Evolutionary conservation across 2,329 filamentous ascomycete genomes (phyloP).

Genomic region (Exophiala dermatitidis): DNA sequence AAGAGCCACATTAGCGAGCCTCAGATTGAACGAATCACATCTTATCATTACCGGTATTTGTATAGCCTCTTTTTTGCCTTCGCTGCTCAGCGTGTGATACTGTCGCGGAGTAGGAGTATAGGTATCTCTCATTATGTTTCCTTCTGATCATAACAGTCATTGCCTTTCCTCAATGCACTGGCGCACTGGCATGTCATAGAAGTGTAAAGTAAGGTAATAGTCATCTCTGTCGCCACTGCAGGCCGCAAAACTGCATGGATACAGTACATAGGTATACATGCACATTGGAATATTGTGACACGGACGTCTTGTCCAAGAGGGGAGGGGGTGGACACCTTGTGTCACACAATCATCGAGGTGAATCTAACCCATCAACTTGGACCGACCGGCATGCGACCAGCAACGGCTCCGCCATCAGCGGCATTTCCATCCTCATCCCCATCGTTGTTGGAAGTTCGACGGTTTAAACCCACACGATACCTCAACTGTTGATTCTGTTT

Average conservation of each 20-base stretch:
- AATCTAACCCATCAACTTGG: no score
- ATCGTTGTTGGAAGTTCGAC: background rate
- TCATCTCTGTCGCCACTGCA: no score
- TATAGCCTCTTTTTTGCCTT: background rate
- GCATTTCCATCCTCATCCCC: background rate
- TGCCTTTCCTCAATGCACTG: background rate
- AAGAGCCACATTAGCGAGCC: conserved; percentile 18
- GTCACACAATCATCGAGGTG: no score
- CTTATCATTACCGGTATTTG: conserved; percentile 1
- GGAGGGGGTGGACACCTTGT: no score
- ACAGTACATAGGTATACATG: no score
- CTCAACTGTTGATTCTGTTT: conserved; percentile 19
- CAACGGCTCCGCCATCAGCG: background rate
- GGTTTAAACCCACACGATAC: background rate
- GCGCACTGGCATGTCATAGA: background rate
- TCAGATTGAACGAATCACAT: conserved; percentile 12
- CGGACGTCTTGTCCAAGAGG: no score
- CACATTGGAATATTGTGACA: no score
- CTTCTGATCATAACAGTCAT: background rate
- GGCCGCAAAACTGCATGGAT: no score
- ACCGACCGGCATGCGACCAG: no score
- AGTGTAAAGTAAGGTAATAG: no score
- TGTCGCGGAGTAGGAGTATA: no score
- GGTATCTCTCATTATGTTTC: background rate
- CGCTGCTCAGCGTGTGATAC: no score